Percentiles rank a stretch among this genome's conserved stretches.
phyloP scores from a whole-genome alignment of 495 filamentous ascomycete species.

The Rostrohypoxylon terebratum region DNA sequence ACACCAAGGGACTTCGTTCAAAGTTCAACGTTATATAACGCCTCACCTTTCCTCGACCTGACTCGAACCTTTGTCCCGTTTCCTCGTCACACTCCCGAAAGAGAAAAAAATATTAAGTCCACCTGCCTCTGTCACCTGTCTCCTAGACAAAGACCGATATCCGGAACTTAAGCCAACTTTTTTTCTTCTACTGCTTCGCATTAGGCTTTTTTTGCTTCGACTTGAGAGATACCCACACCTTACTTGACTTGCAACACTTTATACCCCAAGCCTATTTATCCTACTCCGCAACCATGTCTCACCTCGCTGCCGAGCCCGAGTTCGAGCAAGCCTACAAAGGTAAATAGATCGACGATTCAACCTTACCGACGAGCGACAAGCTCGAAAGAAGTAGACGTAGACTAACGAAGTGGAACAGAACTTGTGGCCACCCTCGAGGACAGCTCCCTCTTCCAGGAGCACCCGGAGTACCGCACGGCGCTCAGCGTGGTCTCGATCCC shows the following conservation, averaged over 20 bases:
- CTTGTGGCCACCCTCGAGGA: constrained; percentile 93
- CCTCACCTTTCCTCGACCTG: constrained; percentile 28
- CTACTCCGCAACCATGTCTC: constrained; percentile 71
- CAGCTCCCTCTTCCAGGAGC: constrained; percentile 90
- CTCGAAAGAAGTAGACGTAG: neutral
- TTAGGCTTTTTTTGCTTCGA: neutral
- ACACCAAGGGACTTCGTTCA: neutral
- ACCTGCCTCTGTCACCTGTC: neutral
- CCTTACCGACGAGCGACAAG: neutral
- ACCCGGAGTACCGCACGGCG: constrained; percentile 93
- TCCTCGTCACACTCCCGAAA: constrained; percentile 2
- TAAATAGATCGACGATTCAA: constrained; percentile 56
- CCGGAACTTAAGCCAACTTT: neutral
- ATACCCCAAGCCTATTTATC: constrained; percentile 21
- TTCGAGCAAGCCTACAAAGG: constrained; percentile 99
- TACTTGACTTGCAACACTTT: neutral
- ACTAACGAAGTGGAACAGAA: constrained; percentile 66
- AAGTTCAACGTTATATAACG: constrained; percentile 25
- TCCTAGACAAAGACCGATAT: neutral
- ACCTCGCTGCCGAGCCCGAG: constrained; percentile 90
- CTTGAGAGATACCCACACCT: constrained; percentile 32
- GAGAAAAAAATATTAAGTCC: constrained; percentile 22
- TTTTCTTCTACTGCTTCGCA: neutral
- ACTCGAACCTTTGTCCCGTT: neutral
- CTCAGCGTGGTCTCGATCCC: constrained; percentile 89